A percentile compares a stretch with the other conserved stretches of the same genome.
These are phyloP conservation scores for Trichoderma reesei DNA, from an alignment of 495 filamentous ascomycete genomes.

Conservation along the genomic window DNA sequence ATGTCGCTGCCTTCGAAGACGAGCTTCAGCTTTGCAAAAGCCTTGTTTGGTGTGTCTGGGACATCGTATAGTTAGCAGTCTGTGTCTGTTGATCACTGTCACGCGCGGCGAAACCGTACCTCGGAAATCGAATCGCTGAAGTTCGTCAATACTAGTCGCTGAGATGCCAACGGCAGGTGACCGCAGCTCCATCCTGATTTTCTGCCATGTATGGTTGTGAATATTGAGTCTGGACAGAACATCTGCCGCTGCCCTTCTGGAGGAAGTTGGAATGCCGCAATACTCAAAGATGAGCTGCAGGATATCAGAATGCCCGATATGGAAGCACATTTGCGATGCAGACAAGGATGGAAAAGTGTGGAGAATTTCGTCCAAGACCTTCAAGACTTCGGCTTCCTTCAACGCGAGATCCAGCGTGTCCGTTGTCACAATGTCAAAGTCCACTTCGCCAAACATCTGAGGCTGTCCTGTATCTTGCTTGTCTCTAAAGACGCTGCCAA, in stretches of 20 bases:
- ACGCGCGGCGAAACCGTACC: conserved; percentile 36
- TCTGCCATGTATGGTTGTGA: conserved; percentile 71
- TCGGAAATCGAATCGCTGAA: conserved; percentile 82
- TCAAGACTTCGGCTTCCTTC: conserved; percentile 90
- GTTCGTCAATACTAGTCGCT: conserved; percentile 83
- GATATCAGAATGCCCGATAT: conserved; percentile 82
- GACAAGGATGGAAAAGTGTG: conserved; percentile 67
- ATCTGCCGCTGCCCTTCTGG: conserved; percentile 67
- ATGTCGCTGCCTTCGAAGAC: conserved; percentile 65
- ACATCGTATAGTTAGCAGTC: conserved; percentile 11
- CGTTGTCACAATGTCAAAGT: conserved; percentile 85
- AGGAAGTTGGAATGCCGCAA: conserved; percentile 62
- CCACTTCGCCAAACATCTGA: conserved; percentile 73
- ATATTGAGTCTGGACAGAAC: conserved; percentile 81
- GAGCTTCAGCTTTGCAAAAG: conserved; percentile 57
- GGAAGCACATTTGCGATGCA: conserved; percentile 71
- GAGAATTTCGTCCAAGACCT: conserved; percentile 86
- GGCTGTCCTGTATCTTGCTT: conserved; percentile 65
- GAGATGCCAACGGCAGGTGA: conserved; percentile 71
- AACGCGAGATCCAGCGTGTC: conserved; percentile 73
- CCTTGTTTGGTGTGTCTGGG: conserved; percentile 60
- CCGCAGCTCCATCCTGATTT: conserved; percentile 74
- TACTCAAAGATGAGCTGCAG: conserved; percentile 79
- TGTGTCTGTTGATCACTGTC: not conserved
- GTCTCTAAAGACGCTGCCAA: conserved; percentile 84